Conservation (phyloP, 2,329 filamentous ascomycete species). For the Leptographium wingfieldii region DNA sequence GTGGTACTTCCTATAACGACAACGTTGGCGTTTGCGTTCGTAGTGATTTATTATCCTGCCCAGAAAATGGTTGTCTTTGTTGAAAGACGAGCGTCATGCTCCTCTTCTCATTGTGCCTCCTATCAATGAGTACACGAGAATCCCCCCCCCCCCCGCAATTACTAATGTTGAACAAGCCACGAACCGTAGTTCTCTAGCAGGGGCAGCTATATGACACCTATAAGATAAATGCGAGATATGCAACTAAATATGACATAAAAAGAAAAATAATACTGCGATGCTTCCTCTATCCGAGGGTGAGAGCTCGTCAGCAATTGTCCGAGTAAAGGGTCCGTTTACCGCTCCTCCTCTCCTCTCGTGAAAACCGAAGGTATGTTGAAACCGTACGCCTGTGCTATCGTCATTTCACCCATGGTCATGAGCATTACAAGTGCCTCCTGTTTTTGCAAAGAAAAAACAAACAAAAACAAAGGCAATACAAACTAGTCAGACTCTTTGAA, state of each 20-base stretch:
- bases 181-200: not conserved
- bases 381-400: constrained; percentile 15
- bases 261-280: not conserved
- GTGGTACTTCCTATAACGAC: not conserved
- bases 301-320: not conserved
- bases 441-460: not conserved
- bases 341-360: not conserved
- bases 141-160: not conserved
- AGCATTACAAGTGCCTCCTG: constrained; percentile 9
- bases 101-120: not conserved
- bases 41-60: not conserved
- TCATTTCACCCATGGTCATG: constrained; percentile 8
- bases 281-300: not conserved
- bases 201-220: not conserved
- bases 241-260: not conserved
- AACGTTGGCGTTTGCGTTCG: not conserved
- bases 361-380: constrained; percentile 15
- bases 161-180: constrained; percentile 1
- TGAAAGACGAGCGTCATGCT: not conserved
- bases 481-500: not conserved
- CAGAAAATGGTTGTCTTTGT: not conserved
- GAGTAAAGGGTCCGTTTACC: not conserved
- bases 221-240: not conserved
- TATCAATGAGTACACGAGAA: not conserved
- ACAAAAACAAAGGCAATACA: not conserved